These are phyloP conservation scores for Coemansia guatemalensis DNA, from an alignment of 192 early-diverging fungal genomes.

Conservation along the genomic window DNA sequence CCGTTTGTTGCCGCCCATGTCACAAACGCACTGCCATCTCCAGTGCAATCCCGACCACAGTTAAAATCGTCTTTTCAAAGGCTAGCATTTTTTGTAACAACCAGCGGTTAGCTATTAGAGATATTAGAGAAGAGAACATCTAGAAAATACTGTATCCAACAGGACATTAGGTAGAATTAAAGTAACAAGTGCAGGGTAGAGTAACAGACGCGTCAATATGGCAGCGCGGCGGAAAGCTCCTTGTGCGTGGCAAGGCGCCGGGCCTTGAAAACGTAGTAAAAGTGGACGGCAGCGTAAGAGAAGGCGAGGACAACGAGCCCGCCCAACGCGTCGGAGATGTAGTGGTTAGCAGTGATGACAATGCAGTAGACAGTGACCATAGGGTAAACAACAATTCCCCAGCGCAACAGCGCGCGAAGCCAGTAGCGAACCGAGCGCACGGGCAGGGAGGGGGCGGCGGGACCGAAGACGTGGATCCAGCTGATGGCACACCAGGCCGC, in stretches of 20 bases:
- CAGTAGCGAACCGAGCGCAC: constrained; percentile 30
- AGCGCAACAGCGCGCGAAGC: constrained; percentile 46
- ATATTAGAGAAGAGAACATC: neutral
- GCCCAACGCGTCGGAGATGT: constrained; percentile 46
- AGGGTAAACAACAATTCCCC: constrained; percentile 46
- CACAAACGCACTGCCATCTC: neutral
- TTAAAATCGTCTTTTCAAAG: too few species aligned
- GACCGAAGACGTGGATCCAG: constrained; percentile 51
- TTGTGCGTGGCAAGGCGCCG: constrained; percentile 19
- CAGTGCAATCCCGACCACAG: neutral
- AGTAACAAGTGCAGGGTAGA: neutral
- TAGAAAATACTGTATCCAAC: neutral
- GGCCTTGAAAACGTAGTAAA: constrained; percentile 35
- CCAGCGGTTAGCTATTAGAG: too few species aligned
- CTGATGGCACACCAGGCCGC: constrained; percentile 50
- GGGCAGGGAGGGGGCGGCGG: constrained; percentile 17
- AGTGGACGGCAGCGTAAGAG: constrained; percentile 43
- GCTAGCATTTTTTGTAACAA: too few species aligned
- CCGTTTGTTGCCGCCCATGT: too few species aligned
- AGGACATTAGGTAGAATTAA: neutral
- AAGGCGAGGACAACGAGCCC: constrained; percentile 45
- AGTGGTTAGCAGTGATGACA: constrained; percentile 53
- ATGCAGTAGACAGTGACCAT: constrained; percentile 55
- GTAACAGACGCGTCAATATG: neutral
- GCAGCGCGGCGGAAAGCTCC: neutral